These are phyloP conservation scores for Penicillium egyptiacum DNA, from an alignment of 495 filamentous ascomycete genomes.

Conservation along the genomic window DNA sequence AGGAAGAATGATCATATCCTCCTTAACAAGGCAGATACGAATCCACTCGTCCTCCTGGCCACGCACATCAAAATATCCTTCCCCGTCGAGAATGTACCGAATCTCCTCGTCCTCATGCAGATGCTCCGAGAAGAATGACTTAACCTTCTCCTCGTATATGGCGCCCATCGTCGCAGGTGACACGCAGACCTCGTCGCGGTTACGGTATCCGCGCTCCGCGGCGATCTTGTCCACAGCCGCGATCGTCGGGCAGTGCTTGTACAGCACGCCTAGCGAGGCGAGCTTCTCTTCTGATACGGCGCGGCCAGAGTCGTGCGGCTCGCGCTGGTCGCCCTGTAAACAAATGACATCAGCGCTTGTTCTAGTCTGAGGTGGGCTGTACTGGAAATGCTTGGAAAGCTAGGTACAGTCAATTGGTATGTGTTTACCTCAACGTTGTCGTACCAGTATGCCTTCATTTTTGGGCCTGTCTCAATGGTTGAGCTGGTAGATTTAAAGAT, in stretches of 20 bases:
- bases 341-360: slow-evolving; percentile 16
- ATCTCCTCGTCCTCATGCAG: slow-evolving; percentile 99
- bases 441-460: slow-evolving; percentile 82
- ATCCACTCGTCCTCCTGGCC: slow-evolving; percentile 76
- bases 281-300: slow-evolving; percentile 62
- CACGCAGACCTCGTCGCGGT: slow-evolving; percentile 91
- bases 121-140: slow-evolving; percentile 91
- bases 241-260: slow-evolving; percentile 65
- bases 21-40: slow-evolving; percentile 71
- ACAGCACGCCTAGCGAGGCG: slow-evolving; percentile 71
- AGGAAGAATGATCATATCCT: slow-evolving; percentile 79
- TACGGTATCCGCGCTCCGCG: slow-evolving; percentile 76
- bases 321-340: slow-evolving; percentile 86
- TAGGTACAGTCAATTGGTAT: neutral
- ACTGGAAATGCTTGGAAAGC: neutral
- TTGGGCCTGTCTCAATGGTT: neutral
- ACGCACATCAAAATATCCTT: slow-evolving; percentile 92
- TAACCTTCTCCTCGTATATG: slow-evolving; percentile 80
- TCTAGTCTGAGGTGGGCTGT: slow-evolving; percentile 14
- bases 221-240: slow-evolving; percentile 71
- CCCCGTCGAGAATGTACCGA: slow-evolving; percentile 87
- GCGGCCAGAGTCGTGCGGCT: slow-evolving; percentile 80
- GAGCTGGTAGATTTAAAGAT: neutral
- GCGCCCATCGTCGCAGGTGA: slow-evolving; percentile 84
- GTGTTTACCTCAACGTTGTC: slow-evolving; percentile 71